Conservation (phyloP, 2,329 filamentous ascomycete species). For the Stachybotrys chlorohalonatus region DNA sequence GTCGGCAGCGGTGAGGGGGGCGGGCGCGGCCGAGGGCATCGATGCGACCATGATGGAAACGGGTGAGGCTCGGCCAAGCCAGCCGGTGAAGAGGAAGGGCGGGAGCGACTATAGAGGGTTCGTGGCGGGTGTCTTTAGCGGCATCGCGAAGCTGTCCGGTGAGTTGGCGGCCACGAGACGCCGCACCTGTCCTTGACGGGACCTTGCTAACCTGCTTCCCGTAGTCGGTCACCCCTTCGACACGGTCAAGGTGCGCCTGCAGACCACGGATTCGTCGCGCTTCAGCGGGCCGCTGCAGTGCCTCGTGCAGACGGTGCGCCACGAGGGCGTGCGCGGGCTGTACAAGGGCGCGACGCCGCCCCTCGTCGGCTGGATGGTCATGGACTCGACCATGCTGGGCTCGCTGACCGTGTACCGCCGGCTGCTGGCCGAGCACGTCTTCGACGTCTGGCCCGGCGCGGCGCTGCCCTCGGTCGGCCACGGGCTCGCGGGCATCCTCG, state of each 20-base stretch:
- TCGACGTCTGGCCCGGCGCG: conserved; percentile 41
- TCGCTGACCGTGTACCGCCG: conserved; percentile 85
- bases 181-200: background rate
- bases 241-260: conserved; percentile 91
- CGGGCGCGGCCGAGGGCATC: conserved; percentile 1
- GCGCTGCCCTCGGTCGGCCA: conserved; percentile 68
- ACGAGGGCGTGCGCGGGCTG: conserved; percentile 75
- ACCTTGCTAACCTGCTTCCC: background rate
- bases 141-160: conserved; percentile 84
- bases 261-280: conserved; percentile 68
- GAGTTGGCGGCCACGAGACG: conserved; percentile 13
- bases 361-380: conserved; percentile 95
- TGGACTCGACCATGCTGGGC: conserved; percentile 88
- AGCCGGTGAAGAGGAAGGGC: conserved; percentile 2
- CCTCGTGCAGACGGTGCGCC: conserved; percentile 70
- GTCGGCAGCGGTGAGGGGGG: background rate
- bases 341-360: conserved; percentile 95
- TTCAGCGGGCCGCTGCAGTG: conserved; percentile 86
- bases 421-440: conserved; percentile 72
- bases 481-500: conserved; percentile 77
- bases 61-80: background rate
- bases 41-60: background rate
- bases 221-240: conserved; percentile 72
- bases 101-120: conserved; percentile 75
- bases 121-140: conserved; percentile 91